A percentile compares a stretch with the other conserved stretches of the same genome.
Evolutionary conservation across 2,329 filamentous ascomycete genomes (phyloP).

Genomic region (Colletotrichum sp.): DNA sequence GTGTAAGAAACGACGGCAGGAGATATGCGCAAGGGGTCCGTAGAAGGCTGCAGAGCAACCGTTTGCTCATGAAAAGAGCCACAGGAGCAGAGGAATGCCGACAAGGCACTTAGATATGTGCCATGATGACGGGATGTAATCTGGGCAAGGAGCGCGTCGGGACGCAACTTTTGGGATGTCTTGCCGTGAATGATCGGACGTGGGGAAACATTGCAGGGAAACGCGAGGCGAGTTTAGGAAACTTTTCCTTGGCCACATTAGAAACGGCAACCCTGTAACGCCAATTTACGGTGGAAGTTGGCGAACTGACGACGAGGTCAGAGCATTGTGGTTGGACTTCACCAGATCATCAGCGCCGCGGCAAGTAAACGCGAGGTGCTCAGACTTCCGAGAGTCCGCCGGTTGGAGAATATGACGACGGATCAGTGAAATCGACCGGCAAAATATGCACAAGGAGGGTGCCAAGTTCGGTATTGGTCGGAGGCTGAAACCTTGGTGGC

Average conservation of each 20-base stretch:
- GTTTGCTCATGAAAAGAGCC: background rate
- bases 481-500: constrained; percentile 21
- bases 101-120: background rate
- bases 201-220: background rate
- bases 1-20: background rate
- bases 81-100: background rate
- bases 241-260: background rate
- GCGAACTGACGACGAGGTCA: constrained; percentile 1
- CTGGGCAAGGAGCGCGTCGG: background rate
- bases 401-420: background rate
- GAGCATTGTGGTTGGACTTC: constrained; percentile 8
- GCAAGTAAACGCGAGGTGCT: constrained; percentile 19
- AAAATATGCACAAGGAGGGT: constrained; percentile 1
- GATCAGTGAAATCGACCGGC: background rate
- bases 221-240: constrained; percentile 16
- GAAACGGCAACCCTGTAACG: constrained; percentile 13
- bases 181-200: constrained; percentile 5
- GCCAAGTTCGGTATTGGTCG: constrained; percentile 18
- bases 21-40: background rate
- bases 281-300: background rate
- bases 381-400: constrained; percentile 4
- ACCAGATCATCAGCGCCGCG: background rate
- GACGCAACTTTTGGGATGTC: constrained; percentile 1
- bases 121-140: background rate
- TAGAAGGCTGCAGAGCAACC: background rate